phyloP scores from a whole-genome alignment of 352 stramenopile genomes.

The Pythium rishiriense region DNA sequence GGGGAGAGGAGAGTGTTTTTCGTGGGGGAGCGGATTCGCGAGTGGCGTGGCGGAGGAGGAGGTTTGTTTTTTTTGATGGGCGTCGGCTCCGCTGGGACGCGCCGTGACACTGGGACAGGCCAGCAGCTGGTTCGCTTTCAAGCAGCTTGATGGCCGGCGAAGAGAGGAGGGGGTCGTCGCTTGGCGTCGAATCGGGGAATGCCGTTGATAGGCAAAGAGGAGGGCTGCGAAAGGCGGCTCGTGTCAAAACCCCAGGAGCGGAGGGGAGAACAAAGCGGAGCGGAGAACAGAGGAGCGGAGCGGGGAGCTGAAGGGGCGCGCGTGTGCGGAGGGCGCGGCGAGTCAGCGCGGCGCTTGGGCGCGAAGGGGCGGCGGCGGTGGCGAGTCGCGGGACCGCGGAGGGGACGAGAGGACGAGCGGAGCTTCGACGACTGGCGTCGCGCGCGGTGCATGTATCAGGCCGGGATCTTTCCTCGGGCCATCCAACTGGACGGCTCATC shows the following conservation, averaged over 20 bases:
- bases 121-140: conserved; percentile 14
- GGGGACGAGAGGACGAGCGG: background rate
- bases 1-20: background rate
- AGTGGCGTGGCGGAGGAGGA: background rate
- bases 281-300: no score
- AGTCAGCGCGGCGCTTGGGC: conserved; percentile 30
- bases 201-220: conserved; percentile 21
- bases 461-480: background rate
- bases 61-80: conserved; percentile 1
- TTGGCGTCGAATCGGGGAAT: conserved; percentile 23
- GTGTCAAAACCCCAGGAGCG: no score
- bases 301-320: conserved; percentile 11
- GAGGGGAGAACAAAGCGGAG: no score
- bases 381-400: background rate
- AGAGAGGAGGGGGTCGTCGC: background rate
- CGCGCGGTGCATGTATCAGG: background rate
- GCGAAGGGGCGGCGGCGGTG: conserved; percentile 10
- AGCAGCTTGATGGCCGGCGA: background rate
- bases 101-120: conserved; percentile 15
- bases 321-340: conserved; percentile 14
- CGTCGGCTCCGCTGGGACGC: conserved; percentile 8
- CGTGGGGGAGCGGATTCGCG: no score
- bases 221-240: background rate
- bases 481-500: conserved; percentile 7
- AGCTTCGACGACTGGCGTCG: background rate